phyloP scores from a whole-genome alignment of 1,284 basidiomycete genomes.

The Uromyces viciae-fabae region DNA sequence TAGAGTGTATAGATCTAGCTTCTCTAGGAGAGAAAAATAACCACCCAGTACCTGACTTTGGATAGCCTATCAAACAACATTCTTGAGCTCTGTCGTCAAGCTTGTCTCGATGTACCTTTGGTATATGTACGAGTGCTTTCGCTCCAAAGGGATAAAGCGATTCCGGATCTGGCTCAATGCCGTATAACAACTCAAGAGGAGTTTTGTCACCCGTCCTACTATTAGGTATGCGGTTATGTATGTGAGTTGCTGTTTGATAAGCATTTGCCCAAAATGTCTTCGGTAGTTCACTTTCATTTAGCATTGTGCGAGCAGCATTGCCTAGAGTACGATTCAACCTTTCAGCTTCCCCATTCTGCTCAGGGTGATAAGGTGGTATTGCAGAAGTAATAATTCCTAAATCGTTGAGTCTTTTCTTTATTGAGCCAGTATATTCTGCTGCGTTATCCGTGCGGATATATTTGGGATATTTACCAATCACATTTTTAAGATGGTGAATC shows the following conservation, averaged over 20 bases:
- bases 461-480: neutral
- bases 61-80: neutral
- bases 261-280: neutral
- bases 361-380: neutral
- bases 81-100: neutral
- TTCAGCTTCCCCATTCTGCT: constrained; percentile 28
- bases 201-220: neutral
- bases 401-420: neutral
- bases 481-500: neutral
- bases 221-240: constrained; percentile 27
- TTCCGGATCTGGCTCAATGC: neutral
- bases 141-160: constrained; percentile 14
- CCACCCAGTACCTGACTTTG: neutral
- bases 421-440: neutral
- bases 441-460: neutral
- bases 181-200: neutral
- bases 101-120: neutral
- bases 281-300: neutral
- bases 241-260: neutral
- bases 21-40: neutral
- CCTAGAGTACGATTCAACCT: constrained; percentile 7
- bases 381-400: neutral
- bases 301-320: constrained; percentile 8
- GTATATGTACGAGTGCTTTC: neutral
- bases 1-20: neutral